Conservation (phyloP, 805 yeast genomes). For the Yarrowia bubula region DNA sequence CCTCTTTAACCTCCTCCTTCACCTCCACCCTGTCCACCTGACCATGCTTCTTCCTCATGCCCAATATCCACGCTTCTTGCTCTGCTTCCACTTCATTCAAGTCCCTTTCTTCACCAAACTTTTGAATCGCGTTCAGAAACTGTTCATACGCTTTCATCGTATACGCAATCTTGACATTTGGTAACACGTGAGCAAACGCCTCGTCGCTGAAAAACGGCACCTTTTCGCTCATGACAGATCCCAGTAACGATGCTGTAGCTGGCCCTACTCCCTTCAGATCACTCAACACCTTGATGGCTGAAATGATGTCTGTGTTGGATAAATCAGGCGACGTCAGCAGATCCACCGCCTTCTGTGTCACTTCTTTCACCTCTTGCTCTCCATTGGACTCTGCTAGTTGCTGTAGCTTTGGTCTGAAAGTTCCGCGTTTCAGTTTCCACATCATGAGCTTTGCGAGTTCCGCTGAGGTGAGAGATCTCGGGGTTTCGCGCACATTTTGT, state of each 20-base stretch:
- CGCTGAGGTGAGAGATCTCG: not conserved
- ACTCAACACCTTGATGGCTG: not conserved
- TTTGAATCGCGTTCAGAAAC: not conserved
- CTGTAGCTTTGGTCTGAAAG: slow-evolving; percentile 1
- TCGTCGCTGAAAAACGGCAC: slow-evolving; percentile 23
- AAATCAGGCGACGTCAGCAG: not conserved
- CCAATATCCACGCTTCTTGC: slow-evolving; percentile 15
- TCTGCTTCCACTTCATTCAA: slow-evolving; percentile 1
- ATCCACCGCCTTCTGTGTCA: not conserved
- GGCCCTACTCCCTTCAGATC: slow-evolving; percentile 20
- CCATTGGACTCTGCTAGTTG: slow-evolving; percentile 12
- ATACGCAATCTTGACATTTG: not conserved
- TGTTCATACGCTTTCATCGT: not conserved
- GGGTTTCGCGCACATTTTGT: not conserved
- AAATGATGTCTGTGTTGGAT: not conserved
- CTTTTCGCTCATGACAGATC: not conserved
- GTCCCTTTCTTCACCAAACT: not conserved
- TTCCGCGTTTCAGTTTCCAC: slow-evolving; percentile 24
- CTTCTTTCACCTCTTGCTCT: not conserved
- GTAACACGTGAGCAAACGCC: slow-evolving; percentile 1
- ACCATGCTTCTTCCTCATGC: slow-evolving; percentile 27
- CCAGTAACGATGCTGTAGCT: slow-evolving; percentile 17
- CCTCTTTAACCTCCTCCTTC: slow-evolving; percentile 9
- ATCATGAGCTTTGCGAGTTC: slow-evolving; percentile 3
- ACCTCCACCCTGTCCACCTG: slow-evolving; percentile 13